Evolutionary conservation across 1,139 yeast genomes (phyloP), one percentile per base, ranked within the genome.

Genomic region (Hanseniaspora sp.): DNA sequence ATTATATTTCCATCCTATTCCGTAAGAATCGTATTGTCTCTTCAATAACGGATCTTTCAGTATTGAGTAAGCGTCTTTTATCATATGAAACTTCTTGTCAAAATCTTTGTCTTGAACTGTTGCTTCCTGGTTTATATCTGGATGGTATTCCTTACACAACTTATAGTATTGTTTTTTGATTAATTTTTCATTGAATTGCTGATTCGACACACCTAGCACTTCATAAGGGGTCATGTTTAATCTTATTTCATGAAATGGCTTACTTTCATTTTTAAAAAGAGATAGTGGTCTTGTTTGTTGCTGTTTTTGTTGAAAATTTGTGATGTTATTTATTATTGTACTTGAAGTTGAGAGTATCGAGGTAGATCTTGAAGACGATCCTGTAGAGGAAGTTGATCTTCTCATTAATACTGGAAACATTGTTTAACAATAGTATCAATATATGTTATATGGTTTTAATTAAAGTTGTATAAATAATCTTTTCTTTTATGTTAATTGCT

Each of bases 121-220:
- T 15, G 33, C 33, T 52, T 53, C 15, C 35, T 34, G 29, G 45
- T 38, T 28, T 52, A 52, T 6, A 51, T 92, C 98, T 0, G 98
- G 97, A 63, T 92, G 97, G 63, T 92, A 90, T 7, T 81, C 64
- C 66, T 86, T 87, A 15, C 94, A 92, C 55, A 81, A 75, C 55
- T 76, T 74, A 60, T 76, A 75, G 65, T 86, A 90, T 44, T 46
- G 30, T 40, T 45, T 45, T 30, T 52, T 52, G 7, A 30, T 34
- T 11, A 8, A 5, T 18, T 23, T 40, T 4, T 38, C 2, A 33
- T 45, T 31, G 28, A 45, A 45, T 8, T 43, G 11, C 3, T 30
- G 30, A 7, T 44, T 34, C 3, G 48, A 15, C 12, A 51, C 44
- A 17, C 38, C 37, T 7, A 51, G 12, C 9, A 51, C 54, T 31